These are phyloP conservation scores for Stenogyne calaminthoides DNA, from an alignment of 305 asterid species.

Conservation along the genomic window DNA sequence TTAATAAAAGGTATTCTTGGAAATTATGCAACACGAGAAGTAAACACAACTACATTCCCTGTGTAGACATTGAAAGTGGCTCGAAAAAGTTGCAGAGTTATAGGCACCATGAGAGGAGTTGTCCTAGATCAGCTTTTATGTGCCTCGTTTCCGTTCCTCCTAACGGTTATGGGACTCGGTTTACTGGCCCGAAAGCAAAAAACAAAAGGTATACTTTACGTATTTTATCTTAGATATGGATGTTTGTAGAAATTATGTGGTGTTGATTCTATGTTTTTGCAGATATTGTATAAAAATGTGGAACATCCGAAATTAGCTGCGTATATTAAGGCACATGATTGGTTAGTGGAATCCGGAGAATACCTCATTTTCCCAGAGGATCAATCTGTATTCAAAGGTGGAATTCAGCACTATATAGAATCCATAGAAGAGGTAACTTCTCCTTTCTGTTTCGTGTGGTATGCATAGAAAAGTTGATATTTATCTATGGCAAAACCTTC, in stretches of 20 bases:
- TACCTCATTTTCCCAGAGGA: conserved; percentile 71
- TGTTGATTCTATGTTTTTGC: conserved; percentile 32
- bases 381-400: conserved; percentile 60
- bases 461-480: not conserved
- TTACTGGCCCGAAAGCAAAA: conserved; percentile 87
- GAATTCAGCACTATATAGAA: conserved; percentile 80
- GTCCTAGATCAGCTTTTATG: conserved; percentile 67
- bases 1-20: conserved; percentile 67
- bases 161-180: conserved; percentile 70
- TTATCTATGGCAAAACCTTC: no score
- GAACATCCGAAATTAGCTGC: conserved; percentile 89
- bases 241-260: conserved; percentile 9
- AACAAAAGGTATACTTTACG: conserved; percentile 54
- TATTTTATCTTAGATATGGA: conserved; percentile 4
- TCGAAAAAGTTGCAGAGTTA: conserved; percentile 53
- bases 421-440: conserved; percentile 80
- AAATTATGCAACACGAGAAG: conserved; percentile 77
- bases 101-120: conserved; percentile 90
- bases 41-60: conserved; percentile 92
- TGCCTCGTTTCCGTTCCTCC: conserved; percentile 92
- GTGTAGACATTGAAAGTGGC: conserved; percentile 77
- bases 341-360: conserved; percentile 82
- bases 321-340: conserved; percentile 61
- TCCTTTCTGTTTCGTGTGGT: conserved; percentile 19
- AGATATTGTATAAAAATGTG: conserved; percentile 83